These are phyloP conservation scores for Arabidopsis hybrid DNA, from an alignment of 441 rosid species.

Conservation along the genomic window DNA sequence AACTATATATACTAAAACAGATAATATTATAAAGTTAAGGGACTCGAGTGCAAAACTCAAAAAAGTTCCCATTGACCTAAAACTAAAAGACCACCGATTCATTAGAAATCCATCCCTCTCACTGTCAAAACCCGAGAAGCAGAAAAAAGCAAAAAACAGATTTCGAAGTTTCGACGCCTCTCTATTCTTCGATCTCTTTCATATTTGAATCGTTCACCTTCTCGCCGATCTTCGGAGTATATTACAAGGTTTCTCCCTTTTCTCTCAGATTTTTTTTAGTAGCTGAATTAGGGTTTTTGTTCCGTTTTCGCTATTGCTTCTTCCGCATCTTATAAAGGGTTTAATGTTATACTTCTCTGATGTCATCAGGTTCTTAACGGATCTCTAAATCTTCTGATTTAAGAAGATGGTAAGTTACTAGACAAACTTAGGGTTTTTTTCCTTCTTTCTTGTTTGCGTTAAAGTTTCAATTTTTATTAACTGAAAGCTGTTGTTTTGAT, in stretches of 20 bases:
- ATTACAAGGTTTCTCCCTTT: slow-evolving; percentile 13
- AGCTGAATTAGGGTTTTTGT: slow-evolving; percentile 32
- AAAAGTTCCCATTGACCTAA: slow-evolving; percentile 15
- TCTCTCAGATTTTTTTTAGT: neutral
- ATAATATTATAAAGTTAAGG: neutral
- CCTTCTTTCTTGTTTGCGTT: neutral
- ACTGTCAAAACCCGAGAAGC: neutral
- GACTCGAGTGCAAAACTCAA: neutral
- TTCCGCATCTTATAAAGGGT: neutral
- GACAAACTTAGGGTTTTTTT: neutral
- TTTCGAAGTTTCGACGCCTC: slow-evolving; percentile 22
- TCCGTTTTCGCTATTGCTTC: neutral
- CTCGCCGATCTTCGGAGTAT: neutral
- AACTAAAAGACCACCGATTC: slow-evolving; percentile 3
- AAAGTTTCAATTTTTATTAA: neutral
- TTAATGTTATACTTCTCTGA: neutral
- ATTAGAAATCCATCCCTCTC: neutral
- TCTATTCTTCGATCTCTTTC: slow-evolving; percentile 8
- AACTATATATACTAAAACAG: neutral
- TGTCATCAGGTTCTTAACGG: slow-evolving; percentile 23
- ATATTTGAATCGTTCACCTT: neutral
- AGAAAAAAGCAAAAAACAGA: slow-evolving; percentile 4
- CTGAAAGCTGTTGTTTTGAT: neutral
- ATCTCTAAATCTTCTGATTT: slow-evolving; percentile 3
- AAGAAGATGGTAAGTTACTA: slow-evolving; percentile 42